Evolutionary conservation across 441 rosid genomes (phyloP), one percentile per base, ranked within the genome.

Genomic region (Kokia cookei): DNA sequence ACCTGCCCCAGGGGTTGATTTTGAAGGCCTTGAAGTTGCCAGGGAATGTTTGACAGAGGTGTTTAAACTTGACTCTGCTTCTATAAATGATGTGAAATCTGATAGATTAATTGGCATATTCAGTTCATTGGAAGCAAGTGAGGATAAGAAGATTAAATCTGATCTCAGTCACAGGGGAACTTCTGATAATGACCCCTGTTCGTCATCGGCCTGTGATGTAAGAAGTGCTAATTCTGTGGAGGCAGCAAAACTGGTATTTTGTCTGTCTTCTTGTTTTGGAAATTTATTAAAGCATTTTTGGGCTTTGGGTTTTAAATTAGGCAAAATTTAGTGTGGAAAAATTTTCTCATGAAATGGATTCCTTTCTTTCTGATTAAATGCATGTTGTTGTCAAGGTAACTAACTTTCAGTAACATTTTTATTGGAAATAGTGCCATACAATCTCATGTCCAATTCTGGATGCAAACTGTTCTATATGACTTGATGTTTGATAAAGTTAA

Each of bases 11-110:
- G 94, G 90, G 40, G 90, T 85, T 65, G 97, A 94, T 74, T 75
- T 80, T 37, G 98, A 94, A 87, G 96, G 93, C 11, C 83, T 94
- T 73, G 93, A 92, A 77, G 92, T 94, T 77, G 94, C 90, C 53
- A 87, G 71, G 75, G 97, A 94, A 75, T 94, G 97, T 76, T 82
- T 94, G 78, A 40, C 59, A 0, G 93, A 86, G 61, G 93, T 83
- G 24, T 94, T 94, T 74, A 84, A 83, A 71, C 80, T 88, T 10
- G 79, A 80, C 62, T 69, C 86, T 19, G 72, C 78, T 69, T 74
- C 82, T 68, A 22, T 70, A 17, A 69, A 73, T 11, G 85, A 83
- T 45, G 24, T 71, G 0, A 84, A 82, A 64, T 85, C 89, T 42
- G 80, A 91, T 76, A 81, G 85, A 3, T 84, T 94, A 77, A 74